A percentile compares a stretch with the other conserved stretches of the same genome.
These are phyloP conservation scores for Sophora flavescens DNA, from an alignment of 306 rosid genomes.

Conservation along the genomic window DNA sequence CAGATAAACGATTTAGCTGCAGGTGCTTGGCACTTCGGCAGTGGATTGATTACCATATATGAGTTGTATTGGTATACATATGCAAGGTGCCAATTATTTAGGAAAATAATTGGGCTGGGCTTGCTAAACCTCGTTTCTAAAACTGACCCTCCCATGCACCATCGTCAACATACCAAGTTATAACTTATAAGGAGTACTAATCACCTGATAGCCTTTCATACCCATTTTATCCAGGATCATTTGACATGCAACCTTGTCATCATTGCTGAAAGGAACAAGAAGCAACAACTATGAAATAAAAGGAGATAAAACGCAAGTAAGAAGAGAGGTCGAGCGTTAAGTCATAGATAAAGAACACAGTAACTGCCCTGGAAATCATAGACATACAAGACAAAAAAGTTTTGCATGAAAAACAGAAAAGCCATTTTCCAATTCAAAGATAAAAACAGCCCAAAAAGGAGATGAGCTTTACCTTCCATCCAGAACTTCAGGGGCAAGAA, in stretches of 20 bases:
- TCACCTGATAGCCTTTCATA: conserved; percentile 97
- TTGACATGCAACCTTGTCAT: conserved; percentile 91
- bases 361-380: conserved; percentile 39
- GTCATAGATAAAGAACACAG: conserved; percentile 4
- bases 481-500: conserved; percentile 96
- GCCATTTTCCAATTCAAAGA: conserved; percentile 18
- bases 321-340: conserved; percentile 26
- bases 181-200: conserved; percentile 39
- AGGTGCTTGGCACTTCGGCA: conserved; percentile 5
- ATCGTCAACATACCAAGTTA: conserved; percentile 41
- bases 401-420: conserved; percentile 18
- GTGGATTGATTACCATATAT: conserved; percentile 32
- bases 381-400: neutral
- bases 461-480: conserved; percentile 87
- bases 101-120: conserved; percentile 24
- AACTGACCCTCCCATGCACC: conserved; percentile 34
- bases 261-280: conserved; percentile 69
- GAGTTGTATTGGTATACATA: conserved; percentile 8
- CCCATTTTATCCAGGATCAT: conserved; percentile 92
- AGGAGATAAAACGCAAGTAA: conserved; percentile 17
- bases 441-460: conserved; percentile 33
- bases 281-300: conserved; percentile 39
- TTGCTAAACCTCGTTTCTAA: conserved; percentile 30
- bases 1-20: conserved; percentile 30
- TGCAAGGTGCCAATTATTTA: conserved; percentile 16